Evolutionary conservation across 1,284 basidiomycete genomes (phyloP).

Genomic region (Malassezia obtusa): DNA sequence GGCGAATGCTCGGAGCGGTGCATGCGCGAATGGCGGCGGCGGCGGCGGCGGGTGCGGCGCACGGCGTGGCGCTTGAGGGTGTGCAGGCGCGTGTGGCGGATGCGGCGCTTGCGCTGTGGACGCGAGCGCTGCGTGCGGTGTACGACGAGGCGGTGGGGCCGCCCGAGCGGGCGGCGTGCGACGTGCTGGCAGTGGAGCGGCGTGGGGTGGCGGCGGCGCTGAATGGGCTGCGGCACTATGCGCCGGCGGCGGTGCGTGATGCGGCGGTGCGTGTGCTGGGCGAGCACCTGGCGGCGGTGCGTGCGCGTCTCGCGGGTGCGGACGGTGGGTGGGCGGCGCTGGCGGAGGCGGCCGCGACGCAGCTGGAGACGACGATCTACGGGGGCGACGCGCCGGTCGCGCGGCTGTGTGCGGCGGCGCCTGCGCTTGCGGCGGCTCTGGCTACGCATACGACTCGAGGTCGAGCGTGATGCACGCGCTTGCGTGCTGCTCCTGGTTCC

Average conservation of each 20-base stretch:
- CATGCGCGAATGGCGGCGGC: neutral
- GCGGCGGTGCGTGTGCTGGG: neutral
- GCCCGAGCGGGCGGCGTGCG: no score
- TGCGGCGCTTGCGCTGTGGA: neutral
- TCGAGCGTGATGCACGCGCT: conserved; percentile 79
- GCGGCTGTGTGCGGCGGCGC: no score
- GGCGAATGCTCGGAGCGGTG: neutral
- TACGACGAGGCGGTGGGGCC: no score
- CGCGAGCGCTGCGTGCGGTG: neutral
- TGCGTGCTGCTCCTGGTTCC: conserved; percentile 85
- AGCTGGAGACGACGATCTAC: neutral
- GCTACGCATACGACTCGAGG: conserved; percentile 52
- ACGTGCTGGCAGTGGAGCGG: no score
- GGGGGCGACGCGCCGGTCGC: neutral
- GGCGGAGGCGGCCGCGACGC: neutral
- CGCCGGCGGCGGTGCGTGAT: neutral
- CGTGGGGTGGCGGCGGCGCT: neutral
- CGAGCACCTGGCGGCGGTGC: neutral
- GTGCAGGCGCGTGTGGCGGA: neutral
- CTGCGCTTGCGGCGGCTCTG: no score
- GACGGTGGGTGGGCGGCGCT: neutral
- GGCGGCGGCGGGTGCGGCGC: neutral
- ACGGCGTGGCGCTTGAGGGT: neutral
- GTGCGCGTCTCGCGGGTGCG: neutral
- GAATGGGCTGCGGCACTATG: conserved; percentile 13